Conservation (phyloP, 2,329 filamentous ascomycete genomes). For the Stemphylium beticola region DNA sequence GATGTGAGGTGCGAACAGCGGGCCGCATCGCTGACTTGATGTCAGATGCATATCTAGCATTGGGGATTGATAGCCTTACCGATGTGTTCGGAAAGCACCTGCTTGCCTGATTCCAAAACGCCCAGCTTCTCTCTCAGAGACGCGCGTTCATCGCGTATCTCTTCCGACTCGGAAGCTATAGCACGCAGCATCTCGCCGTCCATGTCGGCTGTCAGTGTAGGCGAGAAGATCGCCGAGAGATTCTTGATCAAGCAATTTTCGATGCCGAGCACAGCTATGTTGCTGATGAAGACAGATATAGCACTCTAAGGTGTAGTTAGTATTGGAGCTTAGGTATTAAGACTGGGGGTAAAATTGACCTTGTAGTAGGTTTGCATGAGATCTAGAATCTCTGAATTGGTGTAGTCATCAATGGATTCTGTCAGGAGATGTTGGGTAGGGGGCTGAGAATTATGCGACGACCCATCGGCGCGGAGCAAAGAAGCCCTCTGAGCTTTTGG, state of each 20-base stretch:
- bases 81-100: conserved; percentile 23
- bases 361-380: conserved; percentile 38
- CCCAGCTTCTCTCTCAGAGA: conserved; percentile 19
- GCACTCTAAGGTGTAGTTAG: conserved; percentile 25
- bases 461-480: not conserved
- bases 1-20: not conserved
- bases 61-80: not conserved
- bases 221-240: conserved; percentile 28
- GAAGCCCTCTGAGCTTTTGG: not conserved
- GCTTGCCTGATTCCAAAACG: conserved; percentile 20
- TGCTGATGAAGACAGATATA: conserved; percentile 35
- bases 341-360: conserved; percentile 7
- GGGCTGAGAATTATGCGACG: not conserved
- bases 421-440: conserved; percentile 20
- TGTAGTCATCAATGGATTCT: conserved; percentile 30
- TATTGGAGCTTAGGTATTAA: not conserved
- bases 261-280: conserved; percentile 33
- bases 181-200: conserved; percentile 24
- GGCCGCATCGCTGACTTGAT: conserved; percentile 6
- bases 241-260: conserved; percentile 34
- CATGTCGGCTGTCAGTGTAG: conserved; percentile 25
- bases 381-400: conserved; percentile 34
- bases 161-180: conserved; percentile 37
- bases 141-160: conserved; percentile 20
- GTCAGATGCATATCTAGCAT: not conserved